phyloP scores from a whole-genome alignment of 2,329 filamentous ascomycete species.

The Microcyclospora pomicola region DNA sequence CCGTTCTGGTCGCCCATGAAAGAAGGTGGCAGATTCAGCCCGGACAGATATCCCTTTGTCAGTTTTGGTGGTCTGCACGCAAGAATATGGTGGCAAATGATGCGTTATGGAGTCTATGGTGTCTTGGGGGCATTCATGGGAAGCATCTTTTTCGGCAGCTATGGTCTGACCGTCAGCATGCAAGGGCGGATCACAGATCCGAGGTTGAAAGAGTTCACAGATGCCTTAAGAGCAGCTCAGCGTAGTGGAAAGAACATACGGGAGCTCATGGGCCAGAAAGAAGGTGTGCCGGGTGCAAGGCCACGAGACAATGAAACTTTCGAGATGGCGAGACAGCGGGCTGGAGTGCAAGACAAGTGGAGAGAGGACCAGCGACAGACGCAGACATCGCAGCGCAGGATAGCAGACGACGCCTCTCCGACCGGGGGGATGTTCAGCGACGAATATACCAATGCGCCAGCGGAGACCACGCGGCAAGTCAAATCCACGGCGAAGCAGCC shows the following conservation, averaged over 20 bases:
- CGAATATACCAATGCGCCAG: constrained; percentile 19
- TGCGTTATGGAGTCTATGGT: constrained; percentile 17
- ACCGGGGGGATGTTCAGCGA: constrained; percentile 21
- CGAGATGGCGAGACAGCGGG: constrained; percentile 19
- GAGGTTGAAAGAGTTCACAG: constrained; percentile 25
- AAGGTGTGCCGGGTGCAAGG: constrained; percentile 7
- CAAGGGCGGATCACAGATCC: constrained; percentile 26
- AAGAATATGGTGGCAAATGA: constrained; percentile 18
- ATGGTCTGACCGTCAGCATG: constrained; percentile 22
- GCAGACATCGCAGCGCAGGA: neutral
- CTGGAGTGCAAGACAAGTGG: constrained; percentile 8
- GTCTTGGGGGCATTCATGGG: constrained; percentile 22
- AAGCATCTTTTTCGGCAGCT: constrained; percentile 16
- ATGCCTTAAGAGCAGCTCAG: constrained; percentile 22
- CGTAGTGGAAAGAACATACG: constrained; percentile 7
- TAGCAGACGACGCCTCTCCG: constrained; percentile 30
- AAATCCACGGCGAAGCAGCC: constrained; percentile 3
- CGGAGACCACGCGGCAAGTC: constrained; percentile 4
- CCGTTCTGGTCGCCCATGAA: constrained; percentile 29
- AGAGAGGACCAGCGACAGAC: constrained; percentile 1
- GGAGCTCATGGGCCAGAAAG: constrained; percentile 9
- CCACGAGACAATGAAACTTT: constrained; percentile 12
- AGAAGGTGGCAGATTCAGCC: constrained; percentile 23
- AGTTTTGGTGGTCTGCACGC: constrained; percentile 23
- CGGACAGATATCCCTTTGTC: constrained; percentile 12